Base-by-base conservation (phyloP, 805 yeast genomes). In the Candida dajiaensis region DNA sequence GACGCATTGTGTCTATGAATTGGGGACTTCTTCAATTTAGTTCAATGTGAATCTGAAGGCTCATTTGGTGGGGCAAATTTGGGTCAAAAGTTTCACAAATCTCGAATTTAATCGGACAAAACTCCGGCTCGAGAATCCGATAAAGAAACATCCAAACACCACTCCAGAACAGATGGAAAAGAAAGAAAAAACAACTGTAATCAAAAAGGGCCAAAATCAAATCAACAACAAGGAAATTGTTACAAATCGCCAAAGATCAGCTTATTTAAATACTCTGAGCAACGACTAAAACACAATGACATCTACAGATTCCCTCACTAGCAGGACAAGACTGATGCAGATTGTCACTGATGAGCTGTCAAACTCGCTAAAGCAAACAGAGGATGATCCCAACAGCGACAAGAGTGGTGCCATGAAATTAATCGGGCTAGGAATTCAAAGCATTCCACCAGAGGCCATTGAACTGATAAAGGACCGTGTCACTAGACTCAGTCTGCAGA, bases 401-500 rank as follows among this genome's bases (percentile, higher is more conserved):
- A 36, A 36, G 39, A 36, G 23, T 12, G 39, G 39, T 36, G 39
- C 21, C 19, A 36, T 36, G 39, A 36, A 36, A 11, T 12, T 36
- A 10, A 36, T 36, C 18, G 39, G 39, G 16, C 10, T 36, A 11
- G 39, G 23, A 12, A 36, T 36, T 16, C 39, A 36, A 11, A 19
- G 23, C 10, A 36, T 77, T 2, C 69, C 78, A 0, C 62, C 62
- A 4, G 66, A 63, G 3, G 68, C 71, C 21, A 59, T 73, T 1
- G 68, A 67, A 6, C 41, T 68, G 29, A 53, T 77, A 37, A 58
- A 41, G 31, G 64, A 63, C 22, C 53, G 58, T 12, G 70, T 76
- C 6, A 77, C 75, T 47, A 73, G 80, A 54, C 64, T 84, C 10
- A 74, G 81, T 2, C 57, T 84, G 19, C 77, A 80, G 45, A 70